These are phyloP conservation scores for Liquidambar formosana DNA, from an alignment of 164 flowering plant genomes.

Conservation along the genomic window DNA sequence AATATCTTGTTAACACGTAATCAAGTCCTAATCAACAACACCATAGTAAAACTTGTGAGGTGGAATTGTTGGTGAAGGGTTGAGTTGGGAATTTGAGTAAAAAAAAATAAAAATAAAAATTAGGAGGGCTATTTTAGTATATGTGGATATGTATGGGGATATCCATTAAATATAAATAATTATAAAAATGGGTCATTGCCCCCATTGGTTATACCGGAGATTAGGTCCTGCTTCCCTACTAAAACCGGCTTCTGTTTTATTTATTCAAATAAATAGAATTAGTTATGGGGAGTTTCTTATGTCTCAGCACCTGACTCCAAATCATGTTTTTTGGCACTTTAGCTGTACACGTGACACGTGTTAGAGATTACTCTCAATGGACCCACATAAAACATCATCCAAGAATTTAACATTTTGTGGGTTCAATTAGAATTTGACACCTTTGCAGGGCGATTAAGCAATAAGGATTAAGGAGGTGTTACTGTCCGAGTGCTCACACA, in stretches of 20 bases:
- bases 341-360: slow-evolving; percentile 9
- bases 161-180: background rate
- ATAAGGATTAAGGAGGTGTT: too few species aligned
- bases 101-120: background rate
- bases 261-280: background rate
- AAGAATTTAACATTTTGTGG: too few species aligned
- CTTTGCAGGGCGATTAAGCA: too few species aligned
- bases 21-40: too few species aligned
- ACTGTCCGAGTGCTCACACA: too few species aligned
- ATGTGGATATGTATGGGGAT: too few species aligned
- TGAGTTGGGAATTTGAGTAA: too few species aligned
- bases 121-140: too few species aligned
- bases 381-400: background rate
- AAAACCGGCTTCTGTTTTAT: slow-evolving; percentile 9
- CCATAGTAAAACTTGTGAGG: too few species aligned
- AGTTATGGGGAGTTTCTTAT: background rate
- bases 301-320: slow-evolving; percentile 4
- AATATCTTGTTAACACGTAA: too few species aligned
- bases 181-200: background rate
- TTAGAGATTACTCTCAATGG: background rate
- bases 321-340: background rate
- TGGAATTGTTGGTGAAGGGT: too few species aligned
- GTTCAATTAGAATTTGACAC: too few species aligned
- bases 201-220: slow-evolving; percentile 19
- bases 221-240: slow-evolving; percentile 1